Percentiles rank a stretch among this genome's conserved stretches.
Evolutionary conservation across 345 rosid species (phyloP).

Genomic region (Gynandropsis gynandra): DNA sequence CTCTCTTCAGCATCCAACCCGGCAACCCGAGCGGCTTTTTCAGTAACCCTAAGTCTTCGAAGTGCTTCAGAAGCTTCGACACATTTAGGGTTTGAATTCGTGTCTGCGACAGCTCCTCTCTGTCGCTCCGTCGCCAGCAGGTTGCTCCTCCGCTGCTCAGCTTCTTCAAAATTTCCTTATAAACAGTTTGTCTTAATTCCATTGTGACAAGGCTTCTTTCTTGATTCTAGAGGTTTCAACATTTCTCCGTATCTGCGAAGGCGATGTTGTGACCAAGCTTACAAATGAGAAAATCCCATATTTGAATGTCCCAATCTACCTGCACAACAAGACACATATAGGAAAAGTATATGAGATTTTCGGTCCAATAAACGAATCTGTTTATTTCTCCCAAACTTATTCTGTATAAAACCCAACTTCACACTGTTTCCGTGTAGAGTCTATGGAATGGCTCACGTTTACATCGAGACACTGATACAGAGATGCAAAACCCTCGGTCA

Average conservation of each 20-base stretch:
- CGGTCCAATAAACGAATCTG: slow-evolving; percentile 94
- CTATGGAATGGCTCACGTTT: slow-evolving; percentile 24
- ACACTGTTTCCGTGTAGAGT: no score
- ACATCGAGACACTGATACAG: slow-evolving; percentile 35
- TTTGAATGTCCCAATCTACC: slow-evolving; percentile 78
- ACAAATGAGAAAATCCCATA: slow-evolving; percentile 70
- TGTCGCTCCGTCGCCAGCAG: no score
- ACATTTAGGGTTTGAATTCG: no score
- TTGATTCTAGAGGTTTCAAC: slow-evolving; percentile 62
- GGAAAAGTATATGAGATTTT: slow-evolving; percentile 96
- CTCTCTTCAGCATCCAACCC: no score
- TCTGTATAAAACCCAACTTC: no score
- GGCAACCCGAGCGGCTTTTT: no score
- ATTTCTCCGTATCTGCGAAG: slow-evolving; percentile 73
- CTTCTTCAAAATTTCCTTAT: no score
- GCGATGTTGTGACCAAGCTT: slow-evolving; percentile 93
- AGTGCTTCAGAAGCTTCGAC: no score
- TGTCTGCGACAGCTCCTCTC: no score
- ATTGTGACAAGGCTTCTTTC: slow-evolving; percentile 55
- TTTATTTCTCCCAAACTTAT: slow-evolving; percentile 11
- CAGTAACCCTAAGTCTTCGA: no score
- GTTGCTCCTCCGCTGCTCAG: no score
- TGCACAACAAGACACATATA: slow-evolving; percentile 83
- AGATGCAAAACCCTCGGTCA: slow-evolving; percentile 43
- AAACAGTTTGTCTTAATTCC: slow-evolving; percentile 26